These are phyloP conservation scores for Phytophthora macrochlamydospora DNA, from an alignment of 352 stramenopile species.

Conservation along the genomic window DNA sequence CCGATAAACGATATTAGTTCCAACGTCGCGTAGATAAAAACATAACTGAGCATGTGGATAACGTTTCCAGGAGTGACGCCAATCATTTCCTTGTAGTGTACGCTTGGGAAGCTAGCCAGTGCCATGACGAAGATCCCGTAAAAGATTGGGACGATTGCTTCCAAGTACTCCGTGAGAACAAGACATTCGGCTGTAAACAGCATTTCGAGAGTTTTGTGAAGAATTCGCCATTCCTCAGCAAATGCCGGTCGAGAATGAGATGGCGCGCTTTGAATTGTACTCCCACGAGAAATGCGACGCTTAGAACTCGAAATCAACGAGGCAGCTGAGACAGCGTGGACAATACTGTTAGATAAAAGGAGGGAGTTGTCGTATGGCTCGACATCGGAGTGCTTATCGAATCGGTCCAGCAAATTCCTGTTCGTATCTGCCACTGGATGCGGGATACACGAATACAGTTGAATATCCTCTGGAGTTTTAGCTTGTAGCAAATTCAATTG, in stretches of 20 bases:
- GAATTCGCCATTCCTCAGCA: neutral
- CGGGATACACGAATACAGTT: conserved; percentile 9
- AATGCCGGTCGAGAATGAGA: too few species aligned
- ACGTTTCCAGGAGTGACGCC: neutral
- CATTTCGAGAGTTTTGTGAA: neutral
- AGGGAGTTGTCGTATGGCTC: neutral
- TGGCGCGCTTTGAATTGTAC: too few species aligned
- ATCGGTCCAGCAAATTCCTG: neutral
- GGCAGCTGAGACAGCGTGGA: neutral
- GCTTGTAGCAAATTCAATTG: neutral
- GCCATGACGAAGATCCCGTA: neutral
- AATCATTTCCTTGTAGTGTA: neutral
- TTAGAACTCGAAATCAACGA: too few species aligned
- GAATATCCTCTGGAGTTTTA: neutral
- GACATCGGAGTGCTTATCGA: neutral
- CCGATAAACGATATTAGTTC: neutral
- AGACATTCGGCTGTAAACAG: neutral
- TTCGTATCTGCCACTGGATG: conserved; percentile 1
- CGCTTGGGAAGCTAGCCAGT: too few species aligned
- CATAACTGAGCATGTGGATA: neutral
- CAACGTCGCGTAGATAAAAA: neutral
- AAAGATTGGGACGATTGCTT: neutral
- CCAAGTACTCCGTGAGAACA: neutral
- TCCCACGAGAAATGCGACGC: too few species aligned
- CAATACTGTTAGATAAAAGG: neutral